A percentile compares a stretch with the other conserved stretches of the same genome.
phyloP scores from a whole-genome alignment of 2,329 filamentous ascomycete species.

The Colletotrichum magnum region DNA sequence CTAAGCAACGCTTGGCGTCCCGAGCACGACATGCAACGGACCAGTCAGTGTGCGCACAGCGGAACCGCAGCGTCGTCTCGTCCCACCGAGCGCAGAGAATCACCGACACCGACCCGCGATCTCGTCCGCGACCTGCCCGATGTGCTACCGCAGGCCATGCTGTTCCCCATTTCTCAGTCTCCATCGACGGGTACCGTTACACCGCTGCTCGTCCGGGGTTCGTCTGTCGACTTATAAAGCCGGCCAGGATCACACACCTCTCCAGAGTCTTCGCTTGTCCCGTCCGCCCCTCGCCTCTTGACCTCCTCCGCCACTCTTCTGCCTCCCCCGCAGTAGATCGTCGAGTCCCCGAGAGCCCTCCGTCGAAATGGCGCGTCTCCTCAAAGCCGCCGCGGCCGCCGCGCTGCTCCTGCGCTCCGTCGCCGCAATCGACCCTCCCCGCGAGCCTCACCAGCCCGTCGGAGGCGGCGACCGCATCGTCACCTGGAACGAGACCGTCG shows the following conservation, averaged over 20 bases:
- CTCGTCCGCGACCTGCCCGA: slow-evolving; percentile 14
- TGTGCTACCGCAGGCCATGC: slow-evolving; percentile 2
- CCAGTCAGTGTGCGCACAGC: not conserved
- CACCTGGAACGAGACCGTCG: slow-evolving; percentile 72
- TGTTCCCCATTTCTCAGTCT: no score
- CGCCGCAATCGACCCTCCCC: slow-evolving; percentile 63
- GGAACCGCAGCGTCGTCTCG: not conserved
- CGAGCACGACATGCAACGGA: slow-evolving; percentile 24
- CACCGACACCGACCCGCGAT: not conserved
- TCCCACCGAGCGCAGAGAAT: not conserved
- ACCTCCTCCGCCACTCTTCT: not conserved
- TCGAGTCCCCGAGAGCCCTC: no score
- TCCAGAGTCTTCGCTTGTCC: not conserved
- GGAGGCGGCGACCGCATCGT: slow-evolving; percentile 70
- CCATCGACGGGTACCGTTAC: not conserved
- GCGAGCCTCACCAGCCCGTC: slow-evolving; percentile 67
- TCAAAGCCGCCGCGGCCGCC: slow-evolving; percentile 27
- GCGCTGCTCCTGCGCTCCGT: slow-evolving; percentile 33
- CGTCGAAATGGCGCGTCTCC: slow-evolving; percentile 34
- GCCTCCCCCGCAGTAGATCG: not conserved
- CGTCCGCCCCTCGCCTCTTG: no score
- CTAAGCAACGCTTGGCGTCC: slow-evolving; percentile 16
- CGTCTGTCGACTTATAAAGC: slow-evolving; percentile 13
- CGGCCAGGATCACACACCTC: not conserved
- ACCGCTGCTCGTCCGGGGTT: slow-evolving; percentile 1